Conservation (phyloP, 352 stramenopile genomes). For the Pythium catenulatum region DNA sequence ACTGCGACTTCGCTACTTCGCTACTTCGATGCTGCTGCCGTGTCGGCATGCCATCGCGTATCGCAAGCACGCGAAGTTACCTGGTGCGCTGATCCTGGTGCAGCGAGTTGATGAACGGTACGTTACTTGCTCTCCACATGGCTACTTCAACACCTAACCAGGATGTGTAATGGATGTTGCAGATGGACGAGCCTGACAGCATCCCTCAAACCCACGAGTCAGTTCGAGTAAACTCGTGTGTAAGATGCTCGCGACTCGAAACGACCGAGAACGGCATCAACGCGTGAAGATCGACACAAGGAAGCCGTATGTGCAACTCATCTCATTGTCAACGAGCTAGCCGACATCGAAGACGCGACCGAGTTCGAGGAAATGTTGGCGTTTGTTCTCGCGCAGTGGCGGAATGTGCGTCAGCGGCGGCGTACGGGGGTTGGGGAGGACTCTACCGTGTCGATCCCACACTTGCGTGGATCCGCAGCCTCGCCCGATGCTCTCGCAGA, state of each 20-base stretch:
- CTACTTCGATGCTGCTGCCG: constrained; percentile 25
- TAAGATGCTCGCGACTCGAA: not conserved
- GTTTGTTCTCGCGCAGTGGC: constrained; percentile 43
- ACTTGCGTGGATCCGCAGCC: no score
- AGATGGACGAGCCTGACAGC: not conserved
- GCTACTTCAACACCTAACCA: not conserved
- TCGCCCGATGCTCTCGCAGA: no score
- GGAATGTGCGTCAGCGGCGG: not conserved
- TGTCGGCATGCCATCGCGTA: constrained; percentile 57
- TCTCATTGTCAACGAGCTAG: constrained; percentile 47
- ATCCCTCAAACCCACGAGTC: not conserved
- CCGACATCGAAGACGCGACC: constrained; percentile 34
- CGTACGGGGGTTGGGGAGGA: not conserved
- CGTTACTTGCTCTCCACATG: not conserved
- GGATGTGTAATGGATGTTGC: not conserved
- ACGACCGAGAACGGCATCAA: not conserved
- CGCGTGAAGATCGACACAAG: constrained; percentile 26
- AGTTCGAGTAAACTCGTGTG: no score
- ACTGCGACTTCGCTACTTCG: constrained; percentile 55
- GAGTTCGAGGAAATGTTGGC: constrained; percentile 31
- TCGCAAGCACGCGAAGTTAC: not conserved
- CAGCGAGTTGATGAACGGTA: constrained; percentile 6
- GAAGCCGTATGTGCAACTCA: constrained; percentile 43
- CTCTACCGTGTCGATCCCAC: no score
- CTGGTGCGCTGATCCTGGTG: not conserved